Evolutionary conservation across 2,329 filamentous ascomycete species (phyloP).

Genomic region (Ascochyta clinopodiicola): DNA sequence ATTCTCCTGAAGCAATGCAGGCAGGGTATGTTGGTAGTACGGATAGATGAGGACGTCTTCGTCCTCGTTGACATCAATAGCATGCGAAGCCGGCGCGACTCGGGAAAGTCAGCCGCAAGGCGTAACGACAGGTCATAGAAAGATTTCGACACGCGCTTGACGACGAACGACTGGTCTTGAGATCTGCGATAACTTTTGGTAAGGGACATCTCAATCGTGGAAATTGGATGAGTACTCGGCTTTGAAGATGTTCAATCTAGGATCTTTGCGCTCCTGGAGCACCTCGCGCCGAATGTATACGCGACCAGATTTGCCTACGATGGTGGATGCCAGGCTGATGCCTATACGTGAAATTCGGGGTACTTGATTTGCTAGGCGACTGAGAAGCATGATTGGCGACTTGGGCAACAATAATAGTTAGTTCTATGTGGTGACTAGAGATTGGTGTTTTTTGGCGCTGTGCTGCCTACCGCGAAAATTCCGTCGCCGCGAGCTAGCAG

Average conservation of each 20-base stretch:
- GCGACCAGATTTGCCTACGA: constrained; percentile 48
- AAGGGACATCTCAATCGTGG: constrained; percentile 16
- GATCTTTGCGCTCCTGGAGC: constrained; percentile 39
- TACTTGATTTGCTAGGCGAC: constrained; percentile 21
- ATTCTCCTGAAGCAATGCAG: constrained; percentile 44
- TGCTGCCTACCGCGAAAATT: too few species aligned
- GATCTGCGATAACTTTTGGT: constrained; percentile 32
- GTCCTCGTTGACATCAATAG: constrained; percentile 45
- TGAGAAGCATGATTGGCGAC: constrained; percentile 26
- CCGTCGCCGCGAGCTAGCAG: too few species aligned
- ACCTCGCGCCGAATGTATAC: constrained; percentile 43
- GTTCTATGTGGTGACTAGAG: too few species aligned
- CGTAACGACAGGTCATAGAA: constrained; percentile 43
- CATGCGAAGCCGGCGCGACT: constrained; percentile 45
- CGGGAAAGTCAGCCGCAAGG: constrained; percentile 42
- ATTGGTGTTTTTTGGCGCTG: too few species aligned
- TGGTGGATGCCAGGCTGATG: constrained; percentile 44
- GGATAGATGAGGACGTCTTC: constrained; percentile 46
- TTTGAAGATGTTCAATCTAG: constrained; percentile 41
- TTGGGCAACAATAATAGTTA: not conserved
- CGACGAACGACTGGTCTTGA: constrained; percentile 39
- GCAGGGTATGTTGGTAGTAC: constrained; percentile 45
- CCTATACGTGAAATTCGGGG: constrained; percentile 26
- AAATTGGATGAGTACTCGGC: constrained; percentile 39
- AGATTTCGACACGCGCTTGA: constrained; percentile 41